These are phyloP conservation scores for Kwoniella botswanensis DNA, from an alignment of 768 basidiomycete species.

Conservation along the genomic window DNA sequence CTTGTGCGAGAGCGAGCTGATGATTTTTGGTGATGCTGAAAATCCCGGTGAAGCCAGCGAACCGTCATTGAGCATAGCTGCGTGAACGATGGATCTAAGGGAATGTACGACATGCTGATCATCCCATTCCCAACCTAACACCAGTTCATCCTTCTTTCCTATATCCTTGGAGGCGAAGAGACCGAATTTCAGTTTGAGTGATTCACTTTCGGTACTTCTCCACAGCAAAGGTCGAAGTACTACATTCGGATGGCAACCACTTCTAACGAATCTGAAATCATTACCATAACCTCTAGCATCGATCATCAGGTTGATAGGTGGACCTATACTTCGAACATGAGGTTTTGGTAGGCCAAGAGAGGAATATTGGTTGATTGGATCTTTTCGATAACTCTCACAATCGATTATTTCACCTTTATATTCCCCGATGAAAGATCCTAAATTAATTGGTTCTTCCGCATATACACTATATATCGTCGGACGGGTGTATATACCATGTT, in stretches of 20 bases:
- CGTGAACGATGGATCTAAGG: slow-evolving; percentile 59
- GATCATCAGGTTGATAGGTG: slow-evolving; percentile 76
- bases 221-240: slow-evolving; percentile 66
- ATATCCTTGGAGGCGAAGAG: slow-evolving; percentile 80
- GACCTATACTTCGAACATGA: slow-evolving; percentile 76
- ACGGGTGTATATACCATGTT: slow-evolving; percentile 47
- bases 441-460: slow-evolving; percentile 66
- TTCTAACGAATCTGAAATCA: slow-evolving; percentile 68
- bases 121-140: slow-evolving; percentile 96
- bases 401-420: slow-evolving; percentile 71
- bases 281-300: slow-evolving; percentile 77
- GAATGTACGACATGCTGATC: slow-evolving; percentile 83
- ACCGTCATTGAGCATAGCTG: slow-evolving; percentile 63
- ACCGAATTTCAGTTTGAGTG: slow-evolving; percentile 69
- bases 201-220: slow-evolving; percentile 41
- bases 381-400: slow-evolving; percentile 70
- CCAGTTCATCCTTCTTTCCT: slow-evolving; percentile 78
- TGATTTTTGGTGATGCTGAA: slow-evolving; percentile 7
- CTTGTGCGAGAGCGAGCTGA: slow-evolving; percentile 32
- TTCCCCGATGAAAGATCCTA: slow-evolving; percentile 68
- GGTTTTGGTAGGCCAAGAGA: slow-evolving; percentile 76
- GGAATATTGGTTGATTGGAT: slow-evolving; percentile 86
- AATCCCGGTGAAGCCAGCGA: slow-evolving; percentile 61
- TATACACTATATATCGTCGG: slow-evolving; percentile 66
- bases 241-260: slow-evolving; percentile 71